Evolutionary conservation across 805 yeast species (phyloP).

Genomic region (Zygoascus flipseniorum): DNA sequence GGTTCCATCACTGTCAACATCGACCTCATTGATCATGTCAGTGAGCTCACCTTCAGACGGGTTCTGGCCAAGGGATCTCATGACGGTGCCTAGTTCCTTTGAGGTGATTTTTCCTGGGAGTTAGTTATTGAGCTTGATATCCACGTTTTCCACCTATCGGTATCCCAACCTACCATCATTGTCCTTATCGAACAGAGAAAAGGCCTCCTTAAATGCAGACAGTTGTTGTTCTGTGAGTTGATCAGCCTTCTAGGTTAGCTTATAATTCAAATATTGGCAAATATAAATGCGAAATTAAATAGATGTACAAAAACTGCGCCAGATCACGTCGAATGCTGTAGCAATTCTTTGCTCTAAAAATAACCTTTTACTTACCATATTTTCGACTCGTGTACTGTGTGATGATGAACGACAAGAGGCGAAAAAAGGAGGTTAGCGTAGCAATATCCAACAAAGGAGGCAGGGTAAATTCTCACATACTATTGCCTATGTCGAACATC

Average conservation of each 20-base stretch:
- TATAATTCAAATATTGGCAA: too few relatives aligned
- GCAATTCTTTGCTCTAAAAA: not conserved
- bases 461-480: too few relatives aligned
- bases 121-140: not conserved
- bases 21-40: conserved; percentile 96
- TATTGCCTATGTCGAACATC: too few relatives aligned
- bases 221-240: conserved; percentile 92
- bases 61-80: conserved; percentile 97
- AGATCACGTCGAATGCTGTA: too few relatives aligned
- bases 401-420: not conserved
- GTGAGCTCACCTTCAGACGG: conserved; percentile 94
- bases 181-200: conserved; percentile 92
- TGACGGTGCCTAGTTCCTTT: conserved; percentile 91
- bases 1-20: conserved; percentile 86
- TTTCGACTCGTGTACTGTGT: not conserved
- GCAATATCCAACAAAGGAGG: too few relatives aligned
- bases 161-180: conserved; percentile 61
- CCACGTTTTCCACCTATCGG: not conserved
- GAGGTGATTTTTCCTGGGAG: conserved; percentile 65
- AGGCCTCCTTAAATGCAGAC: conserved; percentile 95
- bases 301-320: too few relatives aligned
- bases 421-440: not conserved
- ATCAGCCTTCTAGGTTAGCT: conserved; percentile 43
- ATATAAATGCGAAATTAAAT: too few relatives aligned
- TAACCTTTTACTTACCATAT: not conserved